A percentile compares a stretch with the other conserved stretches of the same genome.
phyloP scores from a whole-genome alignment of 2,329 filamentous ascomycete species.

The Pseudopyrenochaeta lycopersici region DNA sequence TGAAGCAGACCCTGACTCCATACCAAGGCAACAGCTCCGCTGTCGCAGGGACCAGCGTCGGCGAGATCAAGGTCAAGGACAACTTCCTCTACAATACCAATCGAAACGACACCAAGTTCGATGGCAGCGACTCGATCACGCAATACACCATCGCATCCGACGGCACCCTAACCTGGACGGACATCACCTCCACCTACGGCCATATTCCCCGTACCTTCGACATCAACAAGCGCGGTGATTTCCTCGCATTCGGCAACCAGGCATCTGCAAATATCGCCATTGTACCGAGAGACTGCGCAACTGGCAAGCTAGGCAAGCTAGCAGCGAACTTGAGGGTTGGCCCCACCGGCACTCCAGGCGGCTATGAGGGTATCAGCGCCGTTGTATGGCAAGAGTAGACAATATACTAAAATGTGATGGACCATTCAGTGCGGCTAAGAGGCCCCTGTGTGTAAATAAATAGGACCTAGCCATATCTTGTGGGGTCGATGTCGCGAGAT shows the following conservation, averaged over 20 bases:
- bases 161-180: slow-evolving; percentile 40
- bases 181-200: slow-evolving; percentile 38
- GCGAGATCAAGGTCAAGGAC: slow-evolving; percentile 42
- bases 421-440: not conserved
- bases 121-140: slow-evolving; percentile 44
- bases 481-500: too few relatives aligned
- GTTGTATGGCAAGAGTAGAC: slow-evolving; percentile 46
- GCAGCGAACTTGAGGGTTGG: slow-evolving; percentile 39
- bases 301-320: slow-evolving; percentile 35
- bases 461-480: not conserved
- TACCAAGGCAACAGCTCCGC: slow-evolving; percentile 42
- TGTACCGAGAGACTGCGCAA: slow-evolving; percentile 35
- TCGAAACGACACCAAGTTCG: slow-evolving; percentile 49
- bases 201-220: slow-evolving; percentile 48
- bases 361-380: slow-evolving; percentile 44
- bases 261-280: slow-evolving; percentile 45
- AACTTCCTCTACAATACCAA: slow-evolving; percentile 47
- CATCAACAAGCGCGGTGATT: slow-evolving; percentile 44
- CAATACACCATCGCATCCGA: slow-evolving; percentile 42
- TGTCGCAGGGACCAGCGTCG: slow-evolving; percentile 39
- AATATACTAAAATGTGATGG: not conserved
- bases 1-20: slow-evolving; percentile 44
- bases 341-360: slow-evolving; percentile 34
- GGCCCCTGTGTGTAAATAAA: not conserved
- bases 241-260: slow-evolving; percentile 43